Evolutionary conservation across 169 alveolate species (phyloP).

Genomic region (Eimeria praecox): DNA sequence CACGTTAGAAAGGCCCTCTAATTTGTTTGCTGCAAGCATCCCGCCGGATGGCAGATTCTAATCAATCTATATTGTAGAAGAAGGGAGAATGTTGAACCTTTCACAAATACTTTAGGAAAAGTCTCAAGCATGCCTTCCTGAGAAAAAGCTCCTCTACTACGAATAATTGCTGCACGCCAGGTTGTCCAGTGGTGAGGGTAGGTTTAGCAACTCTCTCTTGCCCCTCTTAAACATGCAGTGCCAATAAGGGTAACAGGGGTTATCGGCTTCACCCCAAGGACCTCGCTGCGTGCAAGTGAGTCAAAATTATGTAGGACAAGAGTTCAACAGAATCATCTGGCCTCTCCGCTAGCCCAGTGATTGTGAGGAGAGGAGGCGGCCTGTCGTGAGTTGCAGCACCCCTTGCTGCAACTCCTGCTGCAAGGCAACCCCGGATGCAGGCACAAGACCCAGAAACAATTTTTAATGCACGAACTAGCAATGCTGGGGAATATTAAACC

Average conservation of each 20-base stretch:
- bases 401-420: too few relatives aligned
- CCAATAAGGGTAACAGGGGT: not conserved
- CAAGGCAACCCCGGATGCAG: too few relatives aligned
- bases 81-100: not conserved
- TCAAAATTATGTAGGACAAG: not conserved
- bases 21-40: not conserved
- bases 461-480: not conserved
- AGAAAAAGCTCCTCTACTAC: not conserved
- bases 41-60: not conserved
- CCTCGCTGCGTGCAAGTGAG: too few relatives aligned
- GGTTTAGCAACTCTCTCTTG: not conserved
- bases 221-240: not conserved
- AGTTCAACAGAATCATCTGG: not conserved
- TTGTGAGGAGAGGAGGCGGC: not conserved
- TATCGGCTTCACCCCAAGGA: too few relatives aligned
- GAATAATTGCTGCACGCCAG: not conserved
- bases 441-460: too few relatives aligned
- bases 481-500: not conserved
- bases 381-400: not conserved
- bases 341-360: not conserved
- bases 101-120: not conserved
- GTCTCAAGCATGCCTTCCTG: not conserved
- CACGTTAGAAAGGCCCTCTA: not conserved
- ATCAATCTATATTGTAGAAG: not conserved
- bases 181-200: not conserved